phyloP scores from a whole-genome alignment of 2,329 filamentous ascomycete species.

The Talaromyces amestolkiae region DNA sequence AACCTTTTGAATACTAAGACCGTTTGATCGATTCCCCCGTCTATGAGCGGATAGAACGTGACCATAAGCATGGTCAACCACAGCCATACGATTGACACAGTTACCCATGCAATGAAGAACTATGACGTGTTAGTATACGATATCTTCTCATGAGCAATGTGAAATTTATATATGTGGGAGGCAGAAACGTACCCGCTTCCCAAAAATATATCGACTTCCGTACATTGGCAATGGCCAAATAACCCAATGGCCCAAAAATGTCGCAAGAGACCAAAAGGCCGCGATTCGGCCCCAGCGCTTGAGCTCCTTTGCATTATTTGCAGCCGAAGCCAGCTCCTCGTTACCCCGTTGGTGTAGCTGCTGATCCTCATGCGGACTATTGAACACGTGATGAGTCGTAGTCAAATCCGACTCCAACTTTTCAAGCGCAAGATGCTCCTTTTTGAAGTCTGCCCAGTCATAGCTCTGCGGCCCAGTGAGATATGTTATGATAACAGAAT shows the following conservation, averaged over 20 bases:
- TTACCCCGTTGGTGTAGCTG: not conserved
- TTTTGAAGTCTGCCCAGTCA: slow-evolving; percentile 41
- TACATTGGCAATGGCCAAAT: slow-evolving; percentile 58
- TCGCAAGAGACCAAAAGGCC: slow-evolving; percentile 48
- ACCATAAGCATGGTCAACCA: slow-evolving; percentile 53
- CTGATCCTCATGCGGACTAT: not conserved
- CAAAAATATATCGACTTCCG: slow-evolving; percentile 51
- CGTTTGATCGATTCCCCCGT: slow-evolving; percentile 42
- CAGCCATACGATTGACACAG: slow-evolving; percentile 54
- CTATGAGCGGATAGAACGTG: slow-evolving; percentile 51
- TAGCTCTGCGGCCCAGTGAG: slow-evolving; percentile 43
- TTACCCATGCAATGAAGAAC: slow-evolving; percentile 53
- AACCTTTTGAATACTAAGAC: slow-evolving; percentile 20
- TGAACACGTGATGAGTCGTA: slow-evolving; percentile 16
- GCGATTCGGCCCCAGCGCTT: slow-evolving; percentile 51
- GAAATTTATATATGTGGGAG: not conserved
- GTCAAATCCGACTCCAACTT: slow-evolving; percentile 28
- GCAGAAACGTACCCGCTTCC: slow-evolving; percentile 34
- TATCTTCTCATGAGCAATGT: not conserved
- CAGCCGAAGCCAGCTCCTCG: not conserved
- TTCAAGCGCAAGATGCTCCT: slow-evolving; percentile 31
- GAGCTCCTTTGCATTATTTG: slow-evolving; percentile 35
- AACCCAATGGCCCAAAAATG: slow-evolving; percentile 55
- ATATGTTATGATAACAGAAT: slow-evolving; percentile 49
- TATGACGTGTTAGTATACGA: slow-evolving; percentile 21